Conservation (phyloP, 2,329 filamentous ascomycete genomes). For the Cercospora zeina region DNA sequence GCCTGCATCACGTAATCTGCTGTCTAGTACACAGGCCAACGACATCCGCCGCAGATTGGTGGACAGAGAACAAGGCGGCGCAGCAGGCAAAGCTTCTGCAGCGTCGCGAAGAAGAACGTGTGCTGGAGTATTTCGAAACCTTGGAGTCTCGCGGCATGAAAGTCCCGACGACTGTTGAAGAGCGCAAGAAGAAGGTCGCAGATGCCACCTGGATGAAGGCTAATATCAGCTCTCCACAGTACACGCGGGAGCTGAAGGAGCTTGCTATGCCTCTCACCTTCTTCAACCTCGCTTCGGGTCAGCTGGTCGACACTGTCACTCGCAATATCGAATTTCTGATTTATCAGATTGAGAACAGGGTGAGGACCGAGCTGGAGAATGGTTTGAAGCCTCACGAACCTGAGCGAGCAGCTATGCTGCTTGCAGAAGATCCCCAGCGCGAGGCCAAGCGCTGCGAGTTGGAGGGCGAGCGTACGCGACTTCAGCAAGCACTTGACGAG, state of each 20-base stretch:
- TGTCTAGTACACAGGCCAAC: conserved; percentile 35
- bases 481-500: conserved; percentile 38
- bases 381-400: conserved; percentile 23
- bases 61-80: conserved; percentile 28
- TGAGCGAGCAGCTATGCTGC: conserved; percentile 33
- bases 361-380: conserved; percentile 17
- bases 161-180: conserved; percentile 29
- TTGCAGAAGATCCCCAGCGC: conserved; percentile 41
- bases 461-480: conserved; percentile 33
- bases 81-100: conserved; percentile 33
- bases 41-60: conserved; percentile 36
- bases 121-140: conserved; percentile 35
- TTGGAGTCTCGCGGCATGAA: conserved; percentile 29
- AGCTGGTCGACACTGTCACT: conserved; percentile 60
- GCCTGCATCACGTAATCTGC: conserved; percentile 30
- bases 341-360: conserved; percentile 22
- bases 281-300: conserved; percentile 64
- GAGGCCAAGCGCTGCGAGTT: conserved; percentile 35
- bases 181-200: conserved; percentile 35
- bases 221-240: conserved; percentile 59
- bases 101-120: conserved; percentile 34
- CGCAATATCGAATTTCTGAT: conserved; percentile 31
- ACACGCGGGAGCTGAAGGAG: conserved; percentile 60
- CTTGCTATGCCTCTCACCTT: conserved; percentile 66
- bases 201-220: conserved; percentile 34